Evolutionary conservation across 2,329 filamentous ascomycete genomes (phyloP), one percentile per base, ranked within the genome.

Genomic region (Aspergillus cejpii): DNA sequence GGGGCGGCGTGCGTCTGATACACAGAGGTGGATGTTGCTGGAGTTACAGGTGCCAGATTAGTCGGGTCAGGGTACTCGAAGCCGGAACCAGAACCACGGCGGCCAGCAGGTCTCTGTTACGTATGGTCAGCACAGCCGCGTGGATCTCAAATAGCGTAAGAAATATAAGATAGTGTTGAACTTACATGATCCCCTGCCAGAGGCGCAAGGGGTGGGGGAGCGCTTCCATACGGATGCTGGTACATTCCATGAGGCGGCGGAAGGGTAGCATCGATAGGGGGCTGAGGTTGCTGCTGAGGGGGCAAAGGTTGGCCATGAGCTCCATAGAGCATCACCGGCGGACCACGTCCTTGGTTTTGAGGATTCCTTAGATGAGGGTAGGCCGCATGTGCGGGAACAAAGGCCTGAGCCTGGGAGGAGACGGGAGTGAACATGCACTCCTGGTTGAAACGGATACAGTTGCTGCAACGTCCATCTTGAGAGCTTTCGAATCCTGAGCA

Each of bases 401-500:
- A 87, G 8, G 84, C 83, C 63, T 85, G 83, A 6, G 82, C 80
- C 66, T 86, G 83, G 8, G 82, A 83, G 3, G 81, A 85, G 19
- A 87, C 83, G 2, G 84, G 83, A 1, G 83, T 86, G 66, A 87
- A 87, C 66, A 87, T 80, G 67, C 84, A 87, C 61, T 85, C 82
- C 65, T 87, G 83, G 53, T 83, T 83, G 68, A 87, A 87, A 38
- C 83, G 75, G 52, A 81, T 74, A 61, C 83, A 87, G 63, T 87
- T 87, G 58, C 75, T 79, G 71, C 83, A 87, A 48, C 82, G 79
- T 48, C 84, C 84, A 64, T 86, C 81, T 29, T 82, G 78, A 29
- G 81, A 84, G 45, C 77, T 78, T 58, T 86, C 83, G 61, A 86
- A 87, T 21, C 83, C 84, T 3, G 83, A 86, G 71, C 83, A 87